phyloP scores from a whole-genome alignment of 2,329 filamentous ascomycete species.

The Cadophora luteo-olivacea region DNA sequence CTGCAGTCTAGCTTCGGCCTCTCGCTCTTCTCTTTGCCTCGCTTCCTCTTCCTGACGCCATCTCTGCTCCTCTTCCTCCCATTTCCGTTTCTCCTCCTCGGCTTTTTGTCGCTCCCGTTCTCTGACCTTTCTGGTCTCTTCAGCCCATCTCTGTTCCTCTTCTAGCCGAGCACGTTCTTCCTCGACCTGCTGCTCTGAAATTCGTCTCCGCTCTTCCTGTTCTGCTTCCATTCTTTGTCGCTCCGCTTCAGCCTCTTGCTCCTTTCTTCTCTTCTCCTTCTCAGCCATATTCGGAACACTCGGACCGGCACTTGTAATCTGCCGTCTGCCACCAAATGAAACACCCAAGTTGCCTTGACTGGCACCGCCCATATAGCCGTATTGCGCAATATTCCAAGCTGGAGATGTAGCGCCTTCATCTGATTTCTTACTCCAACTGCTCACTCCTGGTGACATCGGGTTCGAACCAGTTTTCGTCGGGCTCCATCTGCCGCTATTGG shows the following conservation, averaged over 20 bases:
- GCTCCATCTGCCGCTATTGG: conserved; percentile 63
- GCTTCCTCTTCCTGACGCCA: conserved; percentile 81
- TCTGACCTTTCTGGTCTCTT: conserved; percentile 65
- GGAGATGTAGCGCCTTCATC: conserved; percentile 84
- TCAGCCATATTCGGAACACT: conserved; percentile 81
- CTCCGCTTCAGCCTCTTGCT: conserved; percentile 64
- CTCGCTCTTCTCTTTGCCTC: conserved; percentile 74
- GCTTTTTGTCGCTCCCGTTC: conserved; percentile 64
- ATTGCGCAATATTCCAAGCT: conserved; percentile 98
- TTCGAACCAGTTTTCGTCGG: conserved; percentile 65
- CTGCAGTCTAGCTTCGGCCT: conserved; percentile 70
- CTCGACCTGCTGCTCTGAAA: conserved; percentile 58
- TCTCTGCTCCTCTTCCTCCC: conserved; percentile 77
- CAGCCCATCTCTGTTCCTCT: conserved; percentile 72
- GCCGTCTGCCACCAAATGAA: conserved; percentile 86
- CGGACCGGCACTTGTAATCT: conserved; percentile 87
- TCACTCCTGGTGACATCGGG: conserved; percentile 65
- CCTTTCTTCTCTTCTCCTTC: conserved; percentile 73
- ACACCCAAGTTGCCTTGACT: conserved; percentile 96
- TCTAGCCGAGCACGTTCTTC: conserved; percentile 66
- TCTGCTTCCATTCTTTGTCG: conserved; percentile 61
- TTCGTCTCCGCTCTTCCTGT: conserved; percentile 56
- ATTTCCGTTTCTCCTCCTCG: conserved; percentile 73
- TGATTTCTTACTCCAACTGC: conserved; percentile 87
- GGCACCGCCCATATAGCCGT: conserved; percentile 97